Conservation (phyloP, 208 protist genomes). For the Crithidia fasciculata region DNA sequence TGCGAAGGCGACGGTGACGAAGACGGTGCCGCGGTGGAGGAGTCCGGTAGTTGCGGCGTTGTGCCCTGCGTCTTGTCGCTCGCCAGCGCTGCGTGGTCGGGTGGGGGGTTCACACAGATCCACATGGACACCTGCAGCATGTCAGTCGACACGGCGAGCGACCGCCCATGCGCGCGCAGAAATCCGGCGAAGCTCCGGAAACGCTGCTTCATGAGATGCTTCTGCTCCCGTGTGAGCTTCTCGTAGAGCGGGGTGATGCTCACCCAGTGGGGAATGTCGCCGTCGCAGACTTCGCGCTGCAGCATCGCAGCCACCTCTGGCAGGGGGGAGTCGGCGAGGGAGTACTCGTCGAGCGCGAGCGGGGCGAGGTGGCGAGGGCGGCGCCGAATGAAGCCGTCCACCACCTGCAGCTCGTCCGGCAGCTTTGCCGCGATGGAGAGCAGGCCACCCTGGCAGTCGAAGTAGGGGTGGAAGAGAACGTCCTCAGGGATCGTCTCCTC, state of each 20-base stretch:
- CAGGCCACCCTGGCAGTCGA: slow-evolving; percentile 90
- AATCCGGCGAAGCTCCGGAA: slow-evolving; percentile 87
- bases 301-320: slow-evolving; percentile 69
- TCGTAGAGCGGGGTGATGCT: slow-evolving; percentile 85
- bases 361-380: slow-evolving; percentile 78
- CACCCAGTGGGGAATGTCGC: slow-evolving; percentile 84
- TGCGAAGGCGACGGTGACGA: neutral
- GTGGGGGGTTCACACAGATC: slow-evolving; percentile 43
- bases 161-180: slow-evolving; percentile 73
- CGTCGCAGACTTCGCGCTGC: slow-evolving; percentile 58
- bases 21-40: neutral
- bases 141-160: slow-evolving; percentile 81
- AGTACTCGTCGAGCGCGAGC: slow-evolving; percentile 74
- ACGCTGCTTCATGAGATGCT: slow-evolving; percentile 59
- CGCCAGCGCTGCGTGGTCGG: slow-evolving; percentile 6
- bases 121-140: slow-evolving; percentile 88
- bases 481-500: slow-evolving; percentile 84
- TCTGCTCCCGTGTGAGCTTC: slow-evolving; percentile 68
- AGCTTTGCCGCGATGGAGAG: slow-evolving; percentile 82
- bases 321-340: slow-evolving; percentile 70
- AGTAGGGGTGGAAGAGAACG: slow-evolving; percentile 90
- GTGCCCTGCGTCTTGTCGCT: neutral
- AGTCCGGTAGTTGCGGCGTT: neutral
- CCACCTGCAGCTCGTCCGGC: slow-evolving; percentile 85
- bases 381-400: slow-evolving; percentile 65